These are phyloP conservation scores for Exophiala aquamarina DNA, from an alignment of 2,329 filamentous ascomycete genomes.

Conservation along the genomic window DNA sequence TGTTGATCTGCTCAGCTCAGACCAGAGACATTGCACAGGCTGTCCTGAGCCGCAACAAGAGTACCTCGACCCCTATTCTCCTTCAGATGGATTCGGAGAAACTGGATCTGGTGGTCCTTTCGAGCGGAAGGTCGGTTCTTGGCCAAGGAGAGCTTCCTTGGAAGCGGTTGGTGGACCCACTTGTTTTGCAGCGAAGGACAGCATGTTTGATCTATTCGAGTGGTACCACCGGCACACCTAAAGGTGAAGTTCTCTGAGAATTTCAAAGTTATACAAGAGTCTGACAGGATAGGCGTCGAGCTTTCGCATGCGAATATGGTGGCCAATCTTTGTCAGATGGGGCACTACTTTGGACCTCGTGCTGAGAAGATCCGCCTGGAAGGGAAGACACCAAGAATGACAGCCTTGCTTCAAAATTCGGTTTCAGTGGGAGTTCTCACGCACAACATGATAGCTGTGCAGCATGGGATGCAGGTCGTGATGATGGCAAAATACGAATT, in stretches of 20 bases:
- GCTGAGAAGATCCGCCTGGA: constrained; percentile 14
- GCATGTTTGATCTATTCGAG: constrained; percentile 72
- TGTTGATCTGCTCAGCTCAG: constrained; percentile 50
- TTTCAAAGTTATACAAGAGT: background rate
- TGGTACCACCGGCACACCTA: constrained; percentile 74
- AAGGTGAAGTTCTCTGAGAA: constrained; percentile 44
- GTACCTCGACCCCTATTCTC: constrained; percentile 46
- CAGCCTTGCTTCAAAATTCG: constrained; percentile 21
- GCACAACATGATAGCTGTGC: constrained; percentile 20
- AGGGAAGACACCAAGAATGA: constrained; percentile 17
- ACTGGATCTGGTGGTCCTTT: constrained; percentile 20
- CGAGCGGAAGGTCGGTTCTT: constrained; percentile 33
- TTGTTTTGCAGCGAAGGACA: constrained; percentile 51
- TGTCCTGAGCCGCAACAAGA: constrained; percentile 49
- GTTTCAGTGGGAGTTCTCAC: constrained; percentile 18
- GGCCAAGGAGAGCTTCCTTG: constrained; percentile 48
- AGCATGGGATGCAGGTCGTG: constrained; percentile 20
- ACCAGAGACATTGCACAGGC: constrained; percentile 50
- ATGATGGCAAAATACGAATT: constrained; percentile 22
- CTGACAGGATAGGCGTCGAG: constrained; percentile 11
- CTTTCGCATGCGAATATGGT: constrained; percentile 19
- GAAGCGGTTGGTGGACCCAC: constrained; percentile 52
- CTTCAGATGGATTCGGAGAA: constrained; percentile 47
- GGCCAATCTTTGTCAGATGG: constrained; percentile 21
- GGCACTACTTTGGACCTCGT: constrained; percentile 17